Conservation (phyloP, 1,284 basidiomycete species). For the Heterobasidion occidentale region DNA sequence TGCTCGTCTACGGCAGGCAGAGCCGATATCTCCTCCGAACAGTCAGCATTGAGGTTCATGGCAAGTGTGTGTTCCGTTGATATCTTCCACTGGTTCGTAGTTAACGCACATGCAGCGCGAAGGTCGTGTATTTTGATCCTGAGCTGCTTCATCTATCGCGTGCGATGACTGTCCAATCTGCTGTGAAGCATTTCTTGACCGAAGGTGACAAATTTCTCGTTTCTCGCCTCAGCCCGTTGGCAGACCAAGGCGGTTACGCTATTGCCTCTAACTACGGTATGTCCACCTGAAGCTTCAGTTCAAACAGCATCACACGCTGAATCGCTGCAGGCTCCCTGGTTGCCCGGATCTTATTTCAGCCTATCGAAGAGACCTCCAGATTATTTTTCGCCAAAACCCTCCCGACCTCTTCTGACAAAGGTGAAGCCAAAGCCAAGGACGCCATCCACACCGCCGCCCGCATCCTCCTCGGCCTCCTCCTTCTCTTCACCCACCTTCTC, state of each 20-base stretch:
- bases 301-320: background rate
- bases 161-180: slow-evolving; percentile 80
- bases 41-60: slow-evolving; percentile 16
- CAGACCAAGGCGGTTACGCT: slow-evolving; percentile 91
- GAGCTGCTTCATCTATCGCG: slow-evolving; percentile 50
- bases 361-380: slow-evolving; percentile 84
- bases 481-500: slow-evolving; percentile 70
- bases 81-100: background rate
- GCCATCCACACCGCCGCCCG: slow-evolving; percentile 18
- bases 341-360: slow-evolving; percentile 88
- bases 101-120: slow-evolving; percentile 12
- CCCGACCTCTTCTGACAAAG: slow-evolving; percentile 13
- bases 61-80: slow-evolving; percentile 18
- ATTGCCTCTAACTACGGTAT: slow-evolving; percentile 90
- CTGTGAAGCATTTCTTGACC: slow-evolving; percentile 92
- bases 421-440: slow-evolving; percentile 6
- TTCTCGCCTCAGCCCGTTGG: slow-evolving; percentile 72
- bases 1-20: slow-evolving; percentile 16
- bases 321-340: slow-evolving; percentile 69
- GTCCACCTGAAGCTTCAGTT: slow-evolving; percentile 13
- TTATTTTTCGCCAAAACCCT: slow-evolving; percentile 79
- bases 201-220: slow-evolving; percentile 93
- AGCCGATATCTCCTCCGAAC: slow-evolving; percentile 15
- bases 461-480: slow-evolving; percentile 36
- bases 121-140: slow-evolving; percentile 36